Evolutionary conservation across 495 filamentous ascomycete genomes (phyloP), one percentile per base, ranked within the genome.

Genomic region (Beverwykella pulmonaria): DNA sequence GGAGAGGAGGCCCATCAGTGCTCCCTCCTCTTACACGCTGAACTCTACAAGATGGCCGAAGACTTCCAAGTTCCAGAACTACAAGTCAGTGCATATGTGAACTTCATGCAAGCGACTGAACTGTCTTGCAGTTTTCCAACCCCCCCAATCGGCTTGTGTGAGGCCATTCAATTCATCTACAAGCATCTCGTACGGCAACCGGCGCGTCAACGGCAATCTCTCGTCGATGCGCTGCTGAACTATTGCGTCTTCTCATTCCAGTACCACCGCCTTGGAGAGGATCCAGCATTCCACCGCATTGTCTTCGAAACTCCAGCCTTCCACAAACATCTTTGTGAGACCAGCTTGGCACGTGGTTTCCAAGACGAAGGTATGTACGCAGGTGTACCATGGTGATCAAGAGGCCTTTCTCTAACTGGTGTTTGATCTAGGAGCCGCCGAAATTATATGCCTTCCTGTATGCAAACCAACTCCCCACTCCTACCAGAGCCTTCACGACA

Each of bases 241-340:
- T 78, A 75, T 65, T 78, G 75, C 54, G 62, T 76, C 27, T 54
- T 53, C n/a, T 64, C 58, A 20, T 78, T 78, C 63, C 23, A 50
- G 10, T 44, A 70, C 17, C 75, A 76, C 47, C 22, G 54, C 2
- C 63, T 78, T 27, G 73, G 53, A 20, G 22, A 63, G 9, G 55
- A 75, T 36, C 23, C 29, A 9, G 59, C 62, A 0, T 77, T 78
- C 67, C 36, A 65, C 10, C 15, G 65, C 48, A 25, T 74, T 10
- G 72, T 61, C 1, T 71, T 49, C 52, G 65, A 73, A 1, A 50
- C 73, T 20, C 59, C 59, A 5, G 58, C 61, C 5, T 78, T 78
- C 63, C 67, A 74, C 39, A 62, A 68, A 39, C 73, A 71, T 27
- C 67, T 78, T 1, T 72, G 68, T 60, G 59, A 58, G 46, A 73